Conservation (phyloP, 257 asterid species). For the Plectranthus barbatus region DNA sequence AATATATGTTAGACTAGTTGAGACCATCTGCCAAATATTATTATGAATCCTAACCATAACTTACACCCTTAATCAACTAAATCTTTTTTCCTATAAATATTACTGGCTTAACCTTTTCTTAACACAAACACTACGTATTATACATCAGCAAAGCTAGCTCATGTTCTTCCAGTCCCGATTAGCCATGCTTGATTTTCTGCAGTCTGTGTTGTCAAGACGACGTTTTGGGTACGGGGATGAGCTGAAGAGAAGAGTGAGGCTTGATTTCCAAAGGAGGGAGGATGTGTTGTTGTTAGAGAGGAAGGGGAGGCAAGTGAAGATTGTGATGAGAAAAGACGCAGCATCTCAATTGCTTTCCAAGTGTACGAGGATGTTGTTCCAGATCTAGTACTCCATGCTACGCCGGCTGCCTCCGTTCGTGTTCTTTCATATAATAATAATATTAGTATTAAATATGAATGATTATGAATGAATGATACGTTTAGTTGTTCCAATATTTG, state of each 20-base stretch:
- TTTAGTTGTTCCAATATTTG: too few relatives aligned
- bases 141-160: too few relatives aligned
- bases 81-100: neutral
- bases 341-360: conserved; percentile 10
- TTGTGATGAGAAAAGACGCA: conserved; percentile 14
- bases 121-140: neutral
- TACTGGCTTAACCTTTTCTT: too few relatives aligned
- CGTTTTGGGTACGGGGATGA: neutral
- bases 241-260: neutral
- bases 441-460: too few relatives aligned
- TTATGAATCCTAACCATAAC: too few relatives aligned
- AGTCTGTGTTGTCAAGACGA: neutral
- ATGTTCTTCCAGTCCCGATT: neutral
- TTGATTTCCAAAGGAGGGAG: neutral
- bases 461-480: neutral
- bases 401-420: neutral
- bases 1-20: too few relatives aligned
- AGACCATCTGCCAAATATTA: too few relatives aligned
- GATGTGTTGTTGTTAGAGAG: neutral
- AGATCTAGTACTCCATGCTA: neutral
- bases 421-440: neutral
- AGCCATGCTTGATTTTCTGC: conserved; percentile 2
- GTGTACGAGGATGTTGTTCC: conserved; percentile 2
- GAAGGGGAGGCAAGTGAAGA: neutral
- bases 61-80: too few relatives aligned